A percentile compares a stretch with the other conserved stretches of the same genome.
phyloP scores from a whole-genome alignment of 352 stramenopile species.

The Phytophthora pistaciae region DNA sequence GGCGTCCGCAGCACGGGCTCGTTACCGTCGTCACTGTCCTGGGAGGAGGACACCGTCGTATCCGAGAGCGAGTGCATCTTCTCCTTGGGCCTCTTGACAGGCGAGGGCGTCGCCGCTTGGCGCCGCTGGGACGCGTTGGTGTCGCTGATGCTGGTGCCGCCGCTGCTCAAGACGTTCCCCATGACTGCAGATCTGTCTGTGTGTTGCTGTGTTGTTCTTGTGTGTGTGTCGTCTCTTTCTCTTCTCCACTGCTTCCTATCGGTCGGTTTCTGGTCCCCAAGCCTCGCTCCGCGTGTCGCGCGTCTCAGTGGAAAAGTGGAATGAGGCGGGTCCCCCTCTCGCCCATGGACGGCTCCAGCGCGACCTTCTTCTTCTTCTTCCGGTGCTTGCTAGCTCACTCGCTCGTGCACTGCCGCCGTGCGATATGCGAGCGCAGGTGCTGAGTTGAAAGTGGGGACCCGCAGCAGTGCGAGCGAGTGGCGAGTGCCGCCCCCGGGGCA shows the following conservation, averaged over 20 bases:
- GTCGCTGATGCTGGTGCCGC: constrained; percentile 5
- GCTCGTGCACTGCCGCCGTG: not conserved
- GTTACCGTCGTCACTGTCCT: constrained; percentile 44
- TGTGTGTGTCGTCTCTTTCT: not conserved
- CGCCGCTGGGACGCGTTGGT: not conserved
- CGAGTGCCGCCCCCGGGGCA: not conserved
- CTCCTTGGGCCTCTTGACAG: constrained; percentile 7
- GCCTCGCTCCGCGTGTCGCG: constrained; percentile 28
- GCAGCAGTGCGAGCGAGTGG: not conserved
- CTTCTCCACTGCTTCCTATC: not conserved
- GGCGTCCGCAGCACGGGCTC: constrained; percentile 12
- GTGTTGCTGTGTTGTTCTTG: constrained; percentile 3
- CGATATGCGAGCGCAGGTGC: constrained; percentile 3
- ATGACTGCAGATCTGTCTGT: constrained; percentile 10
- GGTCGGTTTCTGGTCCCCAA: constrained; percentile 1
- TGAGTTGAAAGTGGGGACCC: constrained; percentile 2
- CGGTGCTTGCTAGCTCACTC: not conserved
- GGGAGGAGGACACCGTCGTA: constrained; percentile 53
- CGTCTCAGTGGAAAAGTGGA: constrained; percentile 33
- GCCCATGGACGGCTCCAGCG: constrained; percentile 8
- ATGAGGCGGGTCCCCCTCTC: constrained; percentile 8
- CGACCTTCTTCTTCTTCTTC: not conserved
- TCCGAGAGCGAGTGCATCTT: constrained; percentile 68
- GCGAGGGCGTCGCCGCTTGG: not conserved
- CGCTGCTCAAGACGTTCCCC: constrained; percentile 36